These are phyloP conservation scores for Sclerotinia sclerotiorum DNA, from an alignment of 2,329 filamentous ascomycete genomes.

Conservation along the genomic window DNA sequence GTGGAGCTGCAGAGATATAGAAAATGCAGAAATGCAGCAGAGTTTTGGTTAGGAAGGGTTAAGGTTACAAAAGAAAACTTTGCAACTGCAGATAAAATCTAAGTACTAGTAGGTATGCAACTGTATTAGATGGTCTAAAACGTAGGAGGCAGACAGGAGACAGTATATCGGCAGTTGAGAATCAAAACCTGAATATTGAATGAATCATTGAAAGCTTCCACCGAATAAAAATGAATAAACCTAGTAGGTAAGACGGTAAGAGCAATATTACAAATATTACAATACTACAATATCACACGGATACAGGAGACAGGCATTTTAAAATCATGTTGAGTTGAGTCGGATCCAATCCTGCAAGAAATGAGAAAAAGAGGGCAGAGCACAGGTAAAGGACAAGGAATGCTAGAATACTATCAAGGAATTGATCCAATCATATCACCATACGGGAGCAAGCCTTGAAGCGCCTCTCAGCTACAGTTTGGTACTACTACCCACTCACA, in stretches of 20 bases:
- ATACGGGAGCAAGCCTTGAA: background rate
- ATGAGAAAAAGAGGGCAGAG: conserved; percentile 10
- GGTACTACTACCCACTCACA: background rate
- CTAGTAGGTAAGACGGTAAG: background rate
- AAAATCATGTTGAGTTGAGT: background rate
- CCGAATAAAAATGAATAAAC: background rate
- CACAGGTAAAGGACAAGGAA: conserved; percentile 3
- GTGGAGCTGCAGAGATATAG: no score
- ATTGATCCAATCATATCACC: background rate
- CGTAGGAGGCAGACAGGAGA: no score
- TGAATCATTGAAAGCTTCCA: background rate
- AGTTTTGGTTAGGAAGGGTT: background rate
- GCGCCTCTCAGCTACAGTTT: conserved; percentile 10
- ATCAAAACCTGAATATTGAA: background rate
- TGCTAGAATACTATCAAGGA: background rate
- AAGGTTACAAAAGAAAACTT: background rate
- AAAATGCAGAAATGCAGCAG: no score
- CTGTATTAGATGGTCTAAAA: no score
- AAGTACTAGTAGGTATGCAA: no score
- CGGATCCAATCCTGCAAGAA: conserved; percentile 1
- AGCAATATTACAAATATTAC: no score
- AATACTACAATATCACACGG: background rate
- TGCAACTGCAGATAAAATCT: no score
- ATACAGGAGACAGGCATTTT: background rate
- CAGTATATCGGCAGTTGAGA: background rate